These are phyloP conservation scores for Coemansia sp. DNA, from an alignment of 192 early-diverging fungal species.

Conservation along the genomic window DNA sequence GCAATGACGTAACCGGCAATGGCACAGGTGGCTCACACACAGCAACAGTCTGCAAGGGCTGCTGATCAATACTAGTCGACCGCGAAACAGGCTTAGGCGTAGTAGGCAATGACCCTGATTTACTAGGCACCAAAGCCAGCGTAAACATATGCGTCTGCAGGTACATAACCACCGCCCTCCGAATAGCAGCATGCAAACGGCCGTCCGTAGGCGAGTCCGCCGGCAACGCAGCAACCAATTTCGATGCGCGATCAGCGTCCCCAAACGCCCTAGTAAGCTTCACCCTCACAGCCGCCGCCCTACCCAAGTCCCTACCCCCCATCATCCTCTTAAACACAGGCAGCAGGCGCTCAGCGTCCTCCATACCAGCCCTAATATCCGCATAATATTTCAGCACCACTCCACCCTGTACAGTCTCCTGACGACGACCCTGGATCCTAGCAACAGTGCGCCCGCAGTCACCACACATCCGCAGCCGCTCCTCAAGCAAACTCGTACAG, in stretches of 20 bases:
- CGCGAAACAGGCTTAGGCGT: slow-evolving; percentile 9
- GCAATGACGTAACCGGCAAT: background rate
- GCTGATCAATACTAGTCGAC: too few species aligned
- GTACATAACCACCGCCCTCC: slow-evolving; percentile 67
- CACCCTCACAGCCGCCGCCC: slow-evolving; percentile 64
- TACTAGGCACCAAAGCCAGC: slow-evolving; percentile 65
- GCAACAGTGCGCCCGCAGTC: slow-evolving; percentile 63
- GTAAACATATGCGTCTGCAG: slow-evolving; percentile 81
- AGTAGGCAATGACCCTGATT: background rate
- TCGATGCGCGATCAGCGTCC: slow-evolving; percentile 62
- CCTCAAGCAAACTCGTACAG: slow-evolving; percentile 53
- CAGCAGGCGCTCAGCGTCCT: slow-evolving; percentile 27
- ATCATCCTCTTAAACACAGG: slow-evolving; percentile 39
- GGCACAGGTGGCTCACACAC: background rate
- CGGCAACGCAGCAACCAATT: slow-evolving; percentile 62
- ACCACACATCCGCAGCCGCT: slow-evolving; percentile 56
- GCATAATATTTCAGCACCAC: slow-evolving; percentile 23
- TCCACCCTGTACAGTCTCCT: slow-evolving; percentile 34
- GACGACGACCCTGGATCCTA: slow-evolving; percentile 54
- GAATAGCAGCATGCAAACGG: slow-evolving; percentile 67
- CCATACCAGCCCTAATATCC: slow-evolving; percentile 18
- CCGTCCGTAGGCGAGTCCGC: slow-evolving; percentile 51
- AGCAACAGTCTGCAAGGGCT: too few species aligned
- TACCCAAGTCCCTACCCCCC: slow-evolving; percentile 54
- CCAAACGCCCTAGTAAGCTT: slow-evolving; percentile 69